phyloP scores from a whole-genome alignment of 2,329 filamentous ascomycete species.

The Colletotrichum lupini region DNA sequence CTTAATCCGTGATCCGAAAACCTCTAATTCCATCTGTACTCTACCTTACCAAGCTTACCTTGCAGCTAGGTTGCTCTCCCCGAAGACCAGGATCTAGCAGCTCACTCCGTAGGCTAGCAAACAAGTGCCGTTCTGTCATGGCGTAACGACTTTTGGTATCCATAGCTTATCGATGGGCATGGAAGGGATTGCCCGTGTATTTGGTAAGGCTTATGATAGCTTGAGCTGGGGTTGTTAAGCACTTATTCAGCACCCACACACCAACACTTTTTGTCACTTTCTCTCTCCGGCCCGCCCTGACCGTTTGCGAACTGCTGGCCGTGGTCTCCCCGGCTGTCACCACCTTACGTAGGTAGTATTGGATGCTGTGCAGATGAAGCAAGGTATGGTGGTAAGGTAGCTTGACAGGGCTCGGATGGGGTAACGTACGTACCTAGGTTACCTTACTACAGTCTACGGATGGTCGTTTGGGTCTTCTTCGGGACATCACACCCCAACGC shows the following conservation, averaged over 20 bases:
- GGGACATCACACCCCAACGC: neutral
- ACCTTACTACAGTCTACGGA: neutral
- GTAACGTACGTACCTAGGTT: neutral
- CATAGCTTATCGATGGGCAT: neutral
- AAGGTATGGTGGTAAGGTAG: neutral
- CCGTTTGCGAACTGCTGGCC: neutral
- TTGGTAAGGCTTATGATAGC: constrained; percentile 28
- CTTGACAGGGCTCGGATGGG: constrained; percentile 12
- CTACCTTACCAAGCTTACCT: too few species aligned
- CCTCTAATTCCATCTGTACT: neutral
- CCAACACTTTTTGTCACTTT: neutral
- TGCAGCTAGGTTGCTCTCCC: too few species aligned
- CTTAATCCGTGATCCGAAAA: neutral
- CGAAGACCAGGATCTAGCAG: neutral
- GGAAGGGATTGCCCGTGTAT: constrained; percentile 2
- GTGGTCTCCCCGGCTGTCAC: neutral
- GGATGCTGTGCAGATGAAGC: neutral
- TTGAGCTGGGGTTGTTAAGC: constrained; percentile 25
- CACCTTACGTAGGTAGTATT: neutral
- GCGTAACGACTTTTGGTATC: neutral
- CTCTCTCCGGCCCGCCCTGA: neutral
- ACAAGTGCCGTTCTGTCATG: neutral
- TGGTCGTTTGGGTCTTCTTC: constrained; percentile 1
- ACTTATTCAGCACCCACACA: constrained; percentile 26
- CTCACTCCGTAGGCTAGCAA: neutral